Base-by-base conservation (phyloP, 2,329 filamentous ascomycete species). In the Pseudocercospora crystallina region DNA sequence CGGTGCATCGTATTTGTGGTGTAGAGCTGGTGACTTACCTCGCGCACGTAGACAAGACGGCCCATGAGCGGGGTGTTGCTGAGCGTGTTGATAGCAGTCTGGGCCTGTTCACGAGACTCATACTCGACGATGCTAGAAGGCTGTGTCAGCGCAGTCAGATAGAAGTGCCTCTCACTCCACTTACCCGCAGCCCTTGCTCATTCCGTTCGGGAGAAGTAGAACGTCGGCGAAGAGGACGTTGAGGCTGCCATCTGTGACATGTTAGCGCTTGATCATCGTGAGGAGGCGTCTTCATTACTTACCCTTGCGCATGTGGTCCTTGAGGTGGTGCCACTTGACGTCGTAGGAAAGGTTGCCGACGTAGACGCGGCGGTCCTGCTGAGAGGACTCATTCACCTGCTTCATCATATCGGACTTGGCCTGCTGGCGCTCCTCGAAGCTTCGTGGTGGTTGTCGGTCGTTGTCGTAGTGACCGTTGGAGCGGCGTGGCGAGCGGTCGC, bases 161-260 rank as follows among this genome's bases (percentile, higher is more conserved):
- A 15, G 31, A 31, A 33, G 42, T 37, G 26, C 47, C 36, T 43
- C 33, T 37, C 37, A 26, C 31, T 44, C 37, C 47, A 83, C 90
- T 85, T 85, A 96, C 90, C 94, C 94, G 92, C 92, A 99, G 90
- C 94, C 92, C 92, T 99, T 99, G 89, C 92, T 97, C 94, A 99
- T 99, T 91, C 94, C 94, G 83, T 99, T 99, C 71, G 94, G 94
- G 86, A 99, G 90, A 76, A 96, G 82, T 77, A 99, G 86, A 72
- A 99, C 94, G 83, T 99, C 94, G 80, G 94, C 94, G 80, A 96
- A 99, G 79, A 97, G 85, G 74, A 99, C 94, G 76, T 97, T 92
- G 31, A 61, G 43, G 4, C 51, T 57, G 83, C 94, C 94, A 80
- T 94, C 94, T 26, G 7, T 26, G 20, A 26, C 20, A 26, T 26